Evolutionary conservation across 495 filamentous ascomycete species (phyloP), one percentile per base, ranked within the genome.

Genomic region (Penicillium angulare): DNA sequence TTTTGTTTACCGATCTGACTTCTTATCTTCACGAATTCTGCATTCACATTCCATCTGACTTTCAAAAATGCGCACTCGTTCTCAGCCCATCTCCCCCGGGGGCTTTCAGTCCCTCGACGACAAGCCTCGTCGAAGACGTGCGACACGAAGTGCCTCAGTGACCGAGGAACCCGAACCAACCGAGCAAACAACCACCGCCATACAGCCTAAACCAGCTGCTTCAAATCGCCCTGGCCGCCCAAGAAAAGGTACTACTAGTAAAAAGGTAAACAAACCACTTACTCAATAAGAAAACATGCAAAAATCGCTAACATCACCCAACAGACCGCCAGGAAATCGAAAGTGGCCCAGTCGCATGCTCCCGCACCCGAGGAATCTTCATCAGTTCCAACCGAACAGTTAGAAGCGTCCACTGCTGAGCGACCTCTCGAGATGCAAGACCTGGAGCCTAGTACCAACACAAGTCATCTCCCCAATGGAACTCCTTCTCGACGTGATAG

Each of bases 131-230:
- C 61, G 52, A 24, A 54, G 61, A 8, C 61, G 61, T 21, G 26
- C 40, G 18, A 64, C 61, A 26, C 55, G 58, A 17, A 53, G 49
- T 49, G 46, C 44, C 6, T 64, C 61, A 8, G 49, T 26, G 5
- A 22, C 17, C 52, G 23, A 43, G 16, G 29, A 36, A 43, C 17
- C 38, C 36, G 15, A 41, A 2, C 9, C 38, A 3, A 24, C 38
- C 10, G 51, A 41, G 18, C 9, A 2, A 2, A 31, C 27, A 31
- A 31, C 36, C 9, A 39, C 50, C 24, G 3, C 32, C 27, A 15
- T 7, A 10, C 21, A 45, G 40, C 7, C 35, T 7, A 21, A 45
- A 21, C 5, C 27, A 31, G 21, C 57, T 15, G 33, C 54, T 1
- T 49, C 42, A 43, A 2, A 42, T 31, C 34, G 50, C 21, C 45